Evolutionary conservation across 768 basidiomycete species (phyloP).

Genomic region (Fistulinella prunicolor): DNA sequence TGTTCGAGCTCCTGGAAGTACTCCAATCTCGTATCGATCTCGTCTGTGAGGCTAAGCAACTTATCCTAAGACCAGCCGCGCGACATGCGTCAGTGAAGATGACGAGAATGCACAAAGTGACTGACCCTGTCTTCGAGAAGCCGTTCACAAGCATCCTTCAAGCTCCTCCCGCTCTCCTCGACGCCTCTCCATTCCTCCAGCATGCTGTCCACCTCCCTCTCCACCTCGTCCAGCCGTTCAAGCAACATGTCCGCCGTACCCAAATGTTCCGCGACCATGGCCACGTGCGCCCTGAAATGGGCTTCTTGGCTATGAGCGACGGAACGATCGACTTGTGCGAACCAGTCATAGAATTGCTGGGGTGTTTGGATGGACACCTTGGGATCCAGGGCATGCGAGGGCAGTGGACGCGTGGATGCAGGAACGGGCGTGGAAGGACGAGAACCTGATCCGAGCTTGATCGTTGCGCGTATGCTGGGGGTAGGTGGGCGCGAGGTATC

Average conservation of each 20-base stretch:
- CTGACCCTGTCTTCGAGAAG: constrained; percentile 86
- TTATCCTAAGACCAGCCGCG: constrained; percentile 54
- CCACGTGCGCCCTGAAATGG: constrained; percentile 84
- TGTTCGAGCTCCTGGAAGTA: constrained; percentile 95
- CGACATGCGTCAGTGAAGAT: background rate
- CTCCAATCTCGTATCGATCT: constrained; percentile 75
- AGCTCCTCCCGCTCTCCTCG: constrained; percentile 86
- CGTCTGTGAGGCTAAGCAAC: constrained; percentile 75
- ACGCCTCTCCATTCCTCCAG: constrained; percentile 81
- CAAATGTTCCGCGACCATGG: constrained; percentile 71
- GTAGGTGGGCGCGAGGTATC: constrained; percentile 33
- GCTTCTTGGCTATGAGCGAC: constrained; percentile 94
- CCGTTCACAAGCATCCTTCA: constrained; percentile 89
- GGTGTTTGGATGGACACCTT: constrained; percentile 80
- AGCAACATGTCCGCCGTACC: constrained; percentile 73
- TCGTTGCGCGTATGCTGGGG: constrained; percentile 33
- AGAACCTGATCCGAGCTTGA: constrained; percentile 41
- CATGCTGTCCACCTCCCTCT: constrained; percentile 76
- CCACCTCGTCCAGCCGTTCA: constrained; percentile 69
- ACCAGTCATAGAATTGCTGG: constrained; percentile 98
- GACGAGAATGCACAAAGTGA: constrained; percentile 5
- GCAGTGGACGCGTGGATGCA: constrained; percentile 16
- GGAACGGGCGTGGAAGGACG: constrained; percentile 45
- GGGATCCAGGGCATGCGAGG: constrained; percentile 63
- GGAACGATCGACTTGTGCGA: constrained; percentile 81